These are phyloP conservation scores for Botrytis medusae DNA, from an alignment of 2,329 filamentous ascomycete species.

Conservation along the genomic window DNA sequence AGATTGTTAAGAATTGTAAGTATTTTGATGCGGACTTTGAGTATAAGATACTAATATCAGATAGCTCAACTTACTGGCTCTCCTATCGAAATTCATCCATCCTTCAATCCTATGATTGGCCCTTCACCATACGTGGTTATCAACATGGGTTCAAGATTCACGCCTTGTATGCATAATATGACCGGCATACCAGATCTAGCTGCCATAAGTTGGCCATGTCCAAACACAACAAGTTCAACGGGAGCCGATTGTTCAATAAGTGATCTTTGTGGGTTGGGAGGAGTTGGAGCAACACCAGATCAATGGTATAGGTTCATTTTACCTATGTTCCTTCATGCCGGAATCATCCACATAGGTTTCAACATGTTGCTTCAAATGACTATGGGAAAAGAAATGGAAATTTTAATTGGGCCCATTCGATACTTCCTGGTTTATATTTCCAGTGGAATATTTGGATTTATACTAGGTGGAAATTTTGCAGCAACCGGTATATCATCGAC, in stretches of 20 bases:
- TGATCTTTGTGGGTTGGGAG: conserved; percentile 76
- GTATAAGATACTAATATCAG: conserved; percentile 22
- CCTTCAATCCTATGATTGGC: conserved; percentile 96
- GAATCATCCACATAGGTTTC: conserved; percentile 91
- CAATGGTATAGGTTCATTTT: conserved; percentile 98
- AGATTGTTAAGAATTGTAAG: conserved; percentile 81
- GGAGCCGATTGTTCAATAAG: conserved; percentile 69
- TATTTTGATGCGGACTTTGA: conserved; percentile 22
- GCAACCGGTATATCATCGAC: conserved; percentile 78
- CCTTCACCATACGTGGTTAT: conserved; percentile 88
- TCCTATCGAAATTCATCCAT: conserved; percentile 57
- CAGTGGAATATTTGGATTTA: conserved; percentile 92
- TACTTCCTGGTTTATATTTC: conserved; percentile 89
- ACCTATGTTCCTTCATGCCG: conserved; percentile 93
- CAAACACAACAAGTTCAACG: conserved; percentile 66
- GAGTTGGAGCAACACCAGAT: conserved; percentile 61
- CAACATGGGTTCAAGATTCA: conserved; percentile 93
- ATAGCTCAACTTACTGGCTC: conserved; percentile 74
- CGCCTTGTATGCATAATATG: conserved; percentile 91
- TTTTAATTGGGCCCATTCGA: conserved; percentile 80
- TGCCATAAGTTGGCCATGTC: conserved; percentile 70
- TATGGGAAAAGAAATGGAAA: conserved; percentile 89
- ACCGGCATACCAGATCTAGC: conserved; percentile 58
- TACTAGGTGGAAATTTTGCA: conserved; percentile 92
- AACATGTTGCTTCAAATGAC: conserved; percentile 91